Base-by-base conservation (phyloP, 805 yeast species). In the Tetrapisispora arboricola region DNA sequence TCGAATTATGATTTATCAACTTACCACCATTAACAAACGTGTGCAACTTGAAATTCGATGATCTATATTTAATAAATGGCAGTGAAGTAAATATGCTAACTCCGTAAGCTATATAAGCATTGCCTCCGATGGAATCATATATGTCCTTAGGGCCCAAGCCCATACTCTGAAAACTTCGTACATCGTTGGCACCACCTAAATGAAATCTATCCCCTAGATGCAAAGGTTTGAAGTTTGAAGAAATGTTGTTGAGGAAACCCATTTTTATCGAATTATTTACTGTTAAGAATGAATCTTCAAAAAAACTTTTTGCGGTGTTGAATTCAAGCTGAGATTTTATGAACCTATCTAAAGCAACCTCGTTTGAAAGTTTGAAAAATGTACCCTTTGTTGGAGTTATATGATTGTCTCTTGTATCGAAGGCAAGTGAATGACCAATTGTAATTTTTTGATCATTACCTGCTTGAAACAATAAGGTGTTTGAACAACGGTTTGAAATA, bases 131-230 rank as follows among this genome's bases (percentile, higher is more conserved):
- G 4, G 77, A 67, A 49, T 76, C 79, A 5, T 60, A 62, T 4
- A 62, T 60, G 41, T 73, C 76, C 43, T 76, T 67, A 1, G 80
- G 77, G 12, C 92, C 88, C 27, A 83, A 58, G 0, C 84, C 75
- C 64, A 80, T 80, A 40, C 72, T 65, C 26, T 73, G 68, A 54
- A 82, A 84, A 1, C 88, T 86, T 43, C 82, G 68, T 22, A 86
- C 75, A 40, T 80, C 81, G 41, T 77, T 72, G 12, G 78, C 73
- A 0, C 95, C 96, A 15, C 96, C 94, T 34, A 84, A 67, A 53
- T 79, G 84, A 57, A 88, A 90, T 48, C 84, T 72, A 59, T 90
- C 98, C 55, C 80, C 72, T 24, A 80, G 54, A 52, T 83, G 88
- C 1, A 70, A 45, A 10, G 57, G 80, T 54, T 41, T 61, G 41